phyloP scores from a whole-genome alignment of 2,329 filamentous ascomycete species.

The Ophiognomonia clavigignenti-juglandacearum region DNA sequence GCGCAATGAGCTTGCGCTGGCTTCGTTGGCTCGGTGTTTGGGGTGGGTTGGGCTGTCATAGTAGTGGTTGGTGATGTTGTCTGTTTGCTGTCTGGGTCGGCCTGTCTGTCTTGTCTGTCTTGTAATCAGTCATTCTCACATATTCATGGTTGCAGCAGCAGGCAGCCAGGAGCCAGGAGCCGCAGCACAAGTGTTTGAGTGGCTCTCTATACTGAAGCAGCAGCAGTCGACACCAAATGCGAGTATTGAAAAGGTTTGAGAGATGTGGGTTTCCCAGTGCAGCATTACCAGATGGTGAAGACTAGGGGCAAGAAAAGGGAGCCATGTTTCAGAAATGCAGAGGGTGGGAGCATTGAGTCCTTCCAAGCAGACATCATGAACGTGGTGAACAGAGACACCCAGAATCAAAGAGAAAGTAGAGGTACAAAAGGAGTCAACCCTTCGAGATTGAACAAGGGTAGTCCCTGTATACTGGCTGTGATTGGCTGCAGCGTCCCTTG shows the following conservation, averaged over 20 bases:
- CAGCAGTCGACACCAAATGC: no score
- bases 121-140: no score
- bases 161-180: background rate
- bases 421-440: background rate
- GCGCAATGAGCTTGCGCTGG: no score
- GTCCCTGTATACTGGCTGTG: background rate
- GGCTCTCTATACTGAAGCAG: no score
- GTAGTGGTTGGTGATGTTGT: background rate
- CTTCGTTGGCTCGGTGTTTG: no score
- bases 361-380: background rate
- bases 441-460: background rate
- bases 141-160: background rate
- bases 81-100: background rate
- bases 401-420: background rate
- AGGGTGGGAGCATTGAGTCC: background rate
- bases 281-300: slow-evolving; percentile 13
- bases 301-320: slow-evolving; percentile 12
- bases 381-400: background rate
- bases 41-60: background rate
- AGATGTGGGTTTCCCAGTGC: slow-evolving; percentile 9
- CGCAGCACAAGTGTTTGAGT: no score
- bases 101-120: background rate
- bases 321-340: slow-evolving; percentile 15
- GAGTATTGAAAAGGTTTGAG: slow-evolving; percentile 4
- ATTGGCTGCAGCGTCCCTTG: slow-evolving; percentile 7